Conservation (phyloP, 1,284 basidiomycete genomes). For the Puccinia brachypodii region DNA sequence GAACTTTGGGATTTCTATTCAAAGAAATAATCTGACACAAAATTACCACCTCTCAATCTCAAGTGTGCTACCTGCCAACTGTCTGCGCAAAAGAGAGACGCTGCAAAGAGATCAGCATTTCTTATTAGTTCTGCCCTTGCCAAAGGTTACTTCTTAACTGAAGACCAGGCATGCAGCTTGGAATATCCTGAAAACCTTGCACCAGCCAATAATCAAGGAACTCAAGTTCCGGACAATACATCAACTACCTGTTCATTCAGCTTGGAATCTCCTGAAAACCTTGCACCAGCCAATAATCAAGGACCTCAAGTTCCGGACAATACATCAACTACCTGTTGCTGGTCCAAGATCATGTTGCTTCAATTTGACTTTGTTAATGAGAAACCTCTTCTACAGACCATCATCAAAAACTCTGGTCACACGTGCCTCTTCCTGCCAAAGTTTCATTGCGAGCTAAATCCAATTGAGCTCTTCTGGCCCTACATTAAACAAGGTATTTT, state of each 20-base stretch:
- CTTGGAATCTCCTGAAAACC: not conserved
- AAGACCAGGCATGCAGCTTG: no score
- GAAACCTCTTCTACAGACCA: slow-evolving; percentile 16
- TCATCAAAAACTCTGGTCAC: slow-evolving; percentile 19
- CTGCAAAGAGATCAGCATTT: not conserved
- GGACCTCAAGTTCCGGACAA: no score
- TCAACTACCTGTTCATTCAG: no score
- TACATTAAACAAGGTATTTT: slow-evolving; percentile 13
- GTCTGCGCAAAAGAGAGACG: not conserved
- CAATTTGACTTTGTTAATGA: slow-evolving; percentile 1
- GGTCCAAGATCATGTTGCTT: no score
- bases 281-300: no score
- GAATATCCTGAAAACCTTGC: no score
- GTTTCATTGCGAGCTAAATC: slow-evolving; percentile 30
- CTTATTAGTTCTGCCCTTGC: not conserved
- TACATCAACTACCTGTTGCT: no score
- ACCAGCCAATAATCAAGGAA: no score
- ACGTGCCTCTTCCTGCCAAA: slow-evolving; percentile 18
- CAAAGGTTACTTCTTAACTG: not conserved
- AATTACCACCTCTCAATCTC: not conserved
- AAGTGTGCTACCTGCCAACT: not conserved
- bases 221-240: no score
- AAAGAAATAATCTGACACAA: not conserved
- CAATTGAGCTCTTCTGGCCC: slow-evolving; percentile 28
- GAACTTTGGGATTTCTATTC: not conserved